phyloP scores from a whole-genome alignment of 2,329 filamentous ascomycete species.

The Herpotrichia juniperi region DNA sequence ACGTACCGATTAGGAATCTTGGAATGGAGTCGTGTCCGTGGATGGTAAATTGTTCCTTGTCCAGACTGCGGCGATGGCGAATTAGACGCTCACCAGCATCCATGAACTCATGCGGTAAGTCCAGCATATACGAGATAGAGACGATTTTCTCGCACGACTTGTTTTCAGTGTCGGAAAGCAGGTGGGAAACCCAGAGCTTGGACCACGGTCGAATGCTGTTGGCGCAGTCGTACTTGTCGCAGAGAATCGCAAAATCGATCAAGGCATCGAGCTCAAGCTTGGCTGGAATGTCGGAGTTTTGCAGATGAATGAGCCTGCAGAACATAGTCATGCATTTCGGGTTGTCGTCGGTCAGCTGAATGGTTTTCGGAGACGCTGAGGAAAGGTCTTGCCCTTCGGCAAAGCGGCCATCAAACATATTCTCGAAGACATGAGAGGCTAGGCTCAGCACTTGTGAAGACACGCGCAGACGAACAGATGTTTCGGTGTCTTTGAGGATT shows the following conservation, averaged over 20 bases:
- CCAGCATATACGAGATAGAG: neutral
- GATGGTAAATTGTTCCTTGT: too few relatives aligned
- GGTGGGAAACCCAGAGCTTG: slow-evolving; percentile 9
- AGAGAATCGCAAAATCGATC: slow-evolving; percentile 24
- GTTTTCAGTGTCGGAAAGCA: neutral
- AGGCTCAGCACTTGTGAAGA: slow-evolving; percentile 11
- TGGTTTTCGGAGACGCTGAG: neutral
- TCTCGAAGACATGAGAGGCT: slow-evolving; percentile 15
- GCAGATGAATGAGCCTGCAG: slow-evolving; percentile 14
- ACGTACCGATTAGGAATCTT: too few relatives aligned
- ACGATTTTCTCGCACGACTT: neutral
- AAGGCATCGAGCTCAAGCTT: slow-evolving; percentile 10
- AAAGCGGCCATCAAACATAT: slow-evolving; percentile 12
- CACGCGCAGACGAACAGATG: slow-evolving; percentile 2
- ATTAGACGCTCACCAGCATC: too few relatives aligned
- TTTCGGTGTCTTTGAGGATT: neutral
- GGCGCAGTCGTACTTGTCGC: slow-evolving; percentile 32
- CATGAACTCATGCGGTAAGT: too few relatives aligned
- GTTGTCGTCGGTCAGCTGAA: slow-evolving; percentile 20
- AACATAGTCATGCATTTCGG: slow-evolving; percentile 8
- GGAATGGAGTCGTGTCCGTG: too few relatives aligned
- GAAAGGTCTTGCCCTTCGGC: slow-evolving; percentile 13
- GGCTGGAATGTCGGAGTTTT: slow-evolving; percentile 9
- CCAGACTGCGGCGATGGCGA: too few relatives aligned
- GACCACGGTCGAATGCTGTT: slow-evolving; percentile 18